Evolutionary conservation across 805 yeast species (phyloP).

Genomic region (Barnettozyma sucrosica): DNA sequence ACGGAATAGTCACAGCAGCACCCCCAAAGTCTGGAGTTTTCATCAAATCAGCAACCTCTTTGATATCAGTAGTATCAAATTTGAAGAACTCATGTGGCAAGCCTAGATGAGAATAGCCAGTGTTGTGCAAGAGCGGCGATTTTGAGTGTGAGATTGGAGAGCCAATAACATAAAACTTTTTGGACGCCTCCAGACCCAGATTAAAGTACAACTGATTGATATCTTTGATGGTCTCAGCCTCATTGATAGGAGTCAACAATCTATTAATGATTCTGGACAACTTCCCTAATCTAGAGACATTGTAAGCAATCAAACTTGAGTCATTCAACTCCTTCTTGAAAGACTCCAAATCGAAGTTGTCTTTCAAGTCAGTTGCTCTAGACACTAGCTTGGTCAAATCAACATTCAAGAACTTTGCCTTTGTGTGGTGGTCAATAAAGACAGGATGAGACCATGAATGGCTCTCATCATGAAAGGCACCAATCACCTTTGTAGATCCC

Average conservation of each 20-base stretch:
- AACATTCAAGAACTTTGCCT: slow-evolving; percentile 57
- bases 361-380: slow-evolving; percentile 54
- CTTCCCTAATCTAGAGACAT: slow-evolving; percentile 73
- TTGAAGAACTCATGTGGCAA: slow-evolving; percentile 67
- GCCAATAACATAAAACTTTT: slow-evolving; percentile 72
- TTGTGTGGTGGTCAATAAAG: slow-evolving; percentile 60
- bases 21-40: slow-evolving; percentile 69
- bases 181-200: slow-evolving; percentile 56
- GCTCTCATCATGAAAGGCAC: slow-evolving; percentile 56
- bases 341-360: slow-evolving; percentile 64
- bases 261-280: slow-evolving; percentile 73
- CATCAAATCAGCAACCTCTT: slow-evolving; percentile 48
- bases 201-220: slow-evolving; percentile 51
- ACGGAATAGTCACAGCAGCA: slow-evolving; percentile 91
- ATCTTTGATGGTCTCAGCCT: slow-evolving; percentile 63
- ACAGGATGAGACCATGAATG: slow-evolving; percentile 23
- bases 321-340: slow-evolving; percentile 53
- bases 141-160: slow-evolving; percentile 79
- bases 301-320: slow-evolving; percentile 74
- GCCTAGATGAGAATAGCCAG: slow-evolving; percentile 69
- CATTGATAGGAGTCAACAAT: slow-evolving; percentile 72
- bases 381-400: slow-evolving; percentile 86
- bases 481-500: slow-evolving; percentile 66
- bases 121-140: slow-evolving; percentile 82
- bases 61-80: slow-evolving; percentile 63